A percentile compares a stretch with the other conserved stretches of the same genome.
These are phyloP conservation scores for Truncatella angustata DNA, from an alignment of 2,329 filamentous ascomycete genomes.

Conservation along the genomic window DNA sequence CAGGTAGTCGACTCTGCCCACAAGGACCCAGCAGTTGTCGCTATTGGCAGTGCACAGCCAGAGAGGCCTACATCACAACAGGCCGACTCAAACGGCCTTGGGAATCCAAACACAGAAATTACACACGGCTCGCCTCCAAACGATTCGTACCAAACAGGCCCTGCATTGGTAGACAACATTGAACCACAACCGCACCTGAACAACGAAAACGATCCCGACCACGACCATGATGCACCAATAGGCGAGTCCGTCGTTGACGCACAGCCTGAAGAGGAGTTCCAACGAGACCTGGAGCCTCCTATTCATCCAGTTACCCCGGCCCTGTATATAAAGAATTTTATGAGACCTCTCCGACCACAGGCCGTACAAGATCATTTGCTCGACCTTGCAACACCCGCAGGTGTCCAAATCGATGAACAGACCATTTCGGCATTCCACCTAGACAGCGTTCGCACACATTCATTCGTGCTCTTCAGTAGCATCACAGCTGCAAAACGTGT, in stretches of 20 bases:
- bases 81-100: not conserved
- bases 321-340: constrained; percentile 86
- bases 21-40: not conserved
- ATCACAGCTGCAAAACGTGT: constrained; percentile 72
- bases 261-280: constrained; percentile 17
- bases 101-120: not conserved
- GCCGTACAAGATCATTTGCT: constrained; percentile 68
- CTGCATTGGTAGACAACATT: not conserved
- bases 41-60: not conserved
- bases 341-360: constrained; percentile 75
- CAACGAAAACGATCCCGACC: too few species aligned
- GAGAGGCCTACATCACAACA: not conserved
- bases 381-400: constrained; percentile 62
- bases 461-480: constrained; percentile 72
- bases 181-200: constrained; percentile 15
- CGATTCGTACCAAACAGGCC: not conserved
- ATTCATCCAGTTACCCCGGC: constrained; percentile 71
- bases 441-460: constrained; percentile 84
- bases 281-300: constrained; percentile 49
- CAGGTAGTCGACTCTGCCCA: constrained; percentile 6
- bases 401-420: constrained; percentile 47
- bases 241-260: constrained; percentile 16
- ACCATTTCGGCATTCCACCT: constrained; percentile 71
- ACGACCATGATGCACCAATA: constrained; percentile 16
- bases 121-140: not conserved